A percentile compares a stretch with the other conserved stretches of the same genome.
Conservation (phyloP, 768 basidiomycete genomes). For the Psilocybe cyanescens region DNA sequence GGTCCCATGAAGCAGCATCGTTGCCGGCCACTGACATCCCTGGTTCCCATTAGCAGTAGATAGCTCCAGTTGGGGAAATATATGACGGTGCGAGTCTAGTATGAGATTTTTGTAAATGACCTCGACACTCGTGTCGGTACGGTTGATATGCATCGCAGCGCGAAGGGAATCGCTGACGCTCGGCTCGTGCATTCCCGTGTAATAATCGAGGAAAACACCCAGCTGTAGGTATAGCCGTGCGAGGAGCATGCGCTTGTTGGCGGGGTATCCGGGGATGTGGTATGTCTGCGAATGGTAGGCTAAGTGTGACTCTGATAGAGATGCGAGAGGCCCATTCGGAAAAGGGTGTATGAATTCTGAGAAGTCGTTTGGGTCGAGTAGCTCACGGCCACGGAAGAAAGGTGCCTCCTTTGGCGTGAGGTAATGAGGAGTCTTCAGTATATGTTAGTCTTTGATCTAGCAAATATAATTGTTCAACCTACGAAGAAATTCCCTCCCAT, state of each 20-base stretch:
- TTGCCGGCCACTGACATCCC: constrained; percentile 43
- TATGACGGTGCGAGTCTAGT: constrained; percentile 32
- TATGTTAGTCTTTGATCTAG: not conserved
- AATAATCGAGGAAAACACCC: constrained; percentile 63
- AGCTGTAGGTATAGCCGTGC: constrained; percentile 62
- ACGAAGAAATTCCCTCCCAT: constrained; percentile 63
- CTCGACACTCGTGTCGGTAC: constrained; percentile 1
- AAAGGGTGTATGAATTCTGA: constrained; percentile 50
- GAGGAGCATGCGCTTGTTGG: constrained; percentile 63
- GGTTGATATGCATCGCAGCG: constrained; percentile 8
- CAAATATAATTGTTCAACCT: constrained; percentile 7
- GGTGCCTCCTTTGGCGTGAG: constrained; percentile 46
- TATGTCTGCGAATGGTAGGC: constrained; percentile 15
- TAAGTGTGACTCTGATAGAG: constrained; percentile 44
- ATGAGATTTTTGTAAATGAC: constrained; percentile 25
- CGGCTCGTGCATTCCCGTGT: constrained; percentile 49
- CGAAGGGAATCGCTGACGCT: constrained; percentile 52
- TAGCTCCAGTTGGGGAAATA: constrained; percentile 56
- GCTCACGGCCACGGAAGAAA: constrained; percentile 40
- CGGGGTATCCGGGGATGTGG: constrained; percentile 32
- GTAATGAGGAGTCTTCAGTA: constrained; percentile 50
- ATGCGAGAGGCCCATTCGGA: constrained; percentile 19
- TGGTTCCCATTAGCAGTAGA: constrained; percentile 11
- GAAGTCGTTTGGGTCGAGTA: constrained; percentile 53
- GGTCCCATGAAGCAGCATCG: constrained; percentile 53